A percentile compares a stretch with the other conserved stretches of the same genome.
phyloP scores from a whole-genome alignment of 2,329 filamentous ascomycete genomes.

The Apiospora marii region DNA sequence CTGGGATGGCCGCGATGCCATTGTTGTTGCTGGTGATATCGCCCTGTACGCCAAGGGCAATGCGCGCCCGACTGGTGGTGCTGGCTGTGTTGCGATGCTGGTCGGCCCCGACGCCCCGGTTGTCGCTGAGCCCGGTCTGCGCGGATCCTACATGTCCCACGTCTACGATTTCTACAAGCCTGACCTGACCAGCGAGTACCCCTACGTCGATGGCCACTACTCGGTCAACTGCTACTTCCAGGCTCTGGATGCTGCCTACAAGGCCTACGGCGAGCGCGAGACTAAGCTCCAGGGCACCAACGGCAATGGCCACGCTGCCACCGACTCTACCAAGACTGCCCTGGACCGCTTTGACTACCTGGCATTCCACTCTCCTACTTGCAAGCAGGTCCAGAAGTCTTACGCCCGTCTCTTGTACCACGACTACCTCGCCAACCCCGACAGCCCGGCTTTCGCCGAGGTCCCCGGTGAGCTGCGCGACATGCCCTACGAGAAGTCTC shows the following conservation, averaged over 20 bases:
- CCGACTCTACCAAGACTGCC: constrained; percentile 61
- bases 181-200: constrained; percentile 86
- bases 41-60: constrained; percentile 85
- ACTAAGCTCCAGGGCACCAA: constrained; percentile 57
- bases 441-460: constrained; percentile 73
- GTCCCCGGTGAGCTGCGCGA: constrained; percentile 79
- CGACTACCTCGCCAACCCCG: constrained; percentile 78
- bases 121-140: constrained; percentile 79
- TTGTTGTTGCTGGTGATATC: constrained; percentile 84
- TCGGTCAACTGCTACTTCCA: constrained; percentile 83
- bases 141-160: constrained; percentile 83
- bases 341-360: constrained; percentile 87
- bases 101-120: constrained; percentile 81
- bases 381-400: constrained; percentile 87
- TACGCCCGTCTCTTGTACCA: constrained; percentile 87
- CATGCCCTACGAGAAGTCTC: constrained; percentile 79
- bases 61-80: constrained; percentile 82
- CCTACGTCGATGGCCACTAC: constrained; percentile 84
- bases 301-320: constrained; percentile 56
- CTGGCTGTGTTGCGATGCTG: constrained; percentile 80
- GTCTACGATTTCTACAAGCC: constrained; percentile 93
- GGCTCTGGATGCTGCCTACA: constrained; percentile 83
- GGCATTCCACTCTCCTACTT: constrained; percentile 83
- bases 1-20: constrained; percentile 84
- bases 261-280: constrained; percentile 80